phyloP scores from a whole-genome alignment of 805 yeast species.

The Candida koratica region DNA sequence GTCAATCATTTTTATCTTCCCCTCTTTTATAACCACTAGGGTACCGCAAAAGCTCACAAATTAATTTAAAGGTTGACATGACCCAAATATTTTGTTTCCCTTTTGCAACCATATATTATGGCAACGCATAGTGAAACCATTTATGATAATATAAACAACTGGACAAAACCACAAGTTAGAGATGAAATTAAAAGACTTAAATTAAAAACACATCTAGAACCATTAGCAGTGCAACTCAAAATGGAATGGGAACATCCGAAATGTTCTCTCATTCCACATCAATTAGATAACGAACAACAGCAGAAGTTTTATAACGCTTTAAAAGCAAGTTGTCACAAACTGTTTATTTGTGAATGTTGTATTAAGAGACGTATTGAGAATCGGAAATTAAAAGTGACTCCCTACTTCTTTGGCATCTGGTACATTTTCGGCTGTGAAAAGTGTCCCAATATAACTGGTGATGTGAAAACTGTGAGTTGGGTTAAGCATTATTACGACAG shows the following conservation, averaged over 20 bases:
- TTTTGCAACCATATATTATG: too few relatives aligned
- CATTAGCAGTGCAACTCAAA: neutral
- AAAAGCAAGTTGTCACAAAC: neutral
- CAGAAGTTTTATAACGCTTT: neutral
- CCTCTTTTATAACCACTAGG: too few relatives aligned
- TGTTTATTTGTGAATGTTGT: conserved; percentile 4
- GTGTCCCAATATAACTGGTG: conserved; percentile 1
- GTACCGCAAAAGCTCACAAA: too few relatives aligned
- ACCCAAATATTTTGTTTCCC: too few relatives aligned
- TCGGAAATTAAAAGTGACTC: conserved; percentile 1
- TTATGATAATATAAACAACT: neutral
- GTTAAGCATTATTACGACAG: conserved; percentile 2
- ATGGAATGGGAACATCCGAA: neutral
- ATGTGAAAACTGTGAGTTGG: neutral
- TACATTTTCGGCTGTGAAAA: neutral
- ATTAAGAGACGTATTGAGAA: conserved; percentile 2
- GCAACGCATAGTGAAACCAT: neutral
- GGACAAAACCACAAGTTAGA: conserved; percentile 1
- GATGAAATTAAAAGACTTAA: neutral
- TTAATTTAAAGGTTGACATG: too few relatives aligned
- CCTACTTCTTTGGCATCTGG: conserved; percentile 4
- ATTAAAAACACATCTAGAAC: conserved; percentile 1
- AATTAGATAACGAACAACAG: neutral
- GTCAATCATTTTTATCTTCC: too few relatives aligned
- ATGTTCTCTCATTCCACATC: neutral